Base-by-base conservation (phyloP, 768 basidiomycete species). In the Neoboletus subvelutipes region DNA sequence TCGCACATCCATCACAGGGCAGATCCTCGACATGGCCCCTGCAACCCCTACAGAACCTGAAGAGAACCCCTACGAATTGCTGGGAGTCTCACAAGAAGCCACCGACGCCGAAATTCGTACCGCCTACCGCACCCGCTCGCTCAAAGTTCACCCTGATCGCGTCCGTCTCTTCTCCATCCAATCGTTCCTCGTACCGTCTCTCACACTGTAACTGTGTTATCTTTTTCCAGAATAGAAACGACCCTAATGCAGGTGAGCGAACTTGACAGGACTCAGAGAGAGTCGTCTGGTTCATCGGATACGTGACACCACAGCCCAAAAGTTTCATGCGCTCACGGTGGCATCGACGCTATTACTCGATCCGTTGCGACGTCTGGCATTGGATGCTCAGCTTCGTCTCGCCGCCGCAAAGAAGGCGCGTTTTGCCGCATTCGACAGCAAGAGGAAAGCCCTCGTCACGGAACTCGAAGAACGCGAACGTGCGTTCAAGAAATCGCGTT, bases 61-160 rank as follows among this genome's bases (percentile, higher is more conserved):
- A 54, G 70, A 76, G 28, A 85, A 87, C 64, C 83, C 92, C 0
- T 94, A 93, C 67, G 87, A 91, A 51, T 75, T 92, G 0, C 75
- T 93, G 1, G 80, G 77, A 3, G 61, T 92, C 31, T 75, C 76
- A 7, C 64, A 77, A 40, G 88, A 90, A 60, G 79, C 86, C 18
- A 87, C 87, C 31, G 90, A 92, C 56, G 80, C 83, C 50, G 90
- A 92, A 60, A 89, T 94, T 52, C 80, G 83, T 55, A 89, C 85
- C 3, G 90, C 91, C 0, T 94, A 92, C 63, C 81, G 91, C 40
- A 80, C 89, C 56, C 78, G 83, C 29, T 92, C 92, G 2, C 78
- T 91, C 64, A 92, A 91, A 75, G 89, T 92, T 36, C 92, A 94
- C 73, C 92, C 92, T 29, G 92, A 93, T 67, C 83, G 90, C 67